Evolutionary conservation across 2,329 filamentous ascomycete species (phyloP).

Genomic region (Camptophora hylomeconis): DNA sequence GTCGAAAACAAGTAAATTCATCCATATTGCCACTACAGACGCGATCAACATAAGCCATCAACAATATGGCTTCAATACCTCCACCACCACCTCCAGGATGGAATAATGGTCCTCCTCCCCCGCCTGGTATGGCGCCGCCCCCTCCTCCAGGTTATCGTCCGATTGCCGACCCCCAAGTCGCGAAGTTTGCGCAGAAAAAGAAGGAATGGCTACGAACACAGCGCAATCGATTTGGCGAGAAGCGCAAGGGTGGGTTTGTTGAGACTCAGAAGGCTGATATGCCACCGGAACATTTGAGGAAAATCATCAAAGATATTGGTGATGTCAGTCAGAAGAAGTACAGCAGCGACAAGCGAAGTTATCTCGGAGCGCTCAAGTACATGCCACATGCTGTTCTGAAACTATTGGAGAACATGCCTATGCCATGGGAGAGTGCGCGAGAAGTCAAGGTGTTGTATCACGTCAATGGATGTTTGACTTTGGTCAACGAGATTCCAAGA

Average conservation of each 20-base stretch:
- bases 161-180: constrained; percentile 66
- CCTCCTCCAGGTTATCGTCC: constrained; percentile 79
- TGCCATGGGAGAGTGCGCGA: constrained; percentile 94
- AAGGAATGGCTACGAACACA: constrained; percentile 93
- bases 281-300: constrained; percentile 94
- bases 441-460: constrained; percentile 98
- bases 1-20: constrained; percentile 10
- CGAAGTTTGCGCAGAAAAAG: constrained; percentile 97
- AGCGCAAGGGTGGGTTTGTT: constrained; percentile 89
- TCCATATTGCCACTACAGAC: constrained; percentile 11
- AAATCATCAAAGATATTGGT: constrained; percentile 96
- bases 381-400: constrained; percentile 99
- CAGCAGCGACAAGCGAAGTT: constrained; percentile 95
- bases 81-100: constrained; percentile 58
- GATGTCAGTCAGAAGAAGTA: constrained; percentile 99
- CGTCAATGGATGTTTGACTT: constrained; percentile 89
- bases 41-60: constrained; percentile 5
- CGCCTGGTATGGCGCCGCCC: constrained; percentile 40
- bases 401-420: constrained; percentile 97
- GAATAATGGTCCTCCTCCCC: constrained; percentile 39
- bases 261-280: constrained; percentile 98
- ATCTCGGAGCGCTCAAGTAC: constrained; percentile 92
- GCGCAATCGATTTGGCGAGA: constrained; percentile 89
- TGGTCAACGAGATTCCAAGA: constrained; percentile 91
- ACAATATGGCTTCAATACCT: constrained; percentile 45